A percentile compares a stretch with the other conserved stretches of the same genome.
These are phyloP conservation scores for Cordyceps cicadae DNA, from an alignment of 2,329 filamentous ascomycete species.

Conservation along the genomic window DNA sequence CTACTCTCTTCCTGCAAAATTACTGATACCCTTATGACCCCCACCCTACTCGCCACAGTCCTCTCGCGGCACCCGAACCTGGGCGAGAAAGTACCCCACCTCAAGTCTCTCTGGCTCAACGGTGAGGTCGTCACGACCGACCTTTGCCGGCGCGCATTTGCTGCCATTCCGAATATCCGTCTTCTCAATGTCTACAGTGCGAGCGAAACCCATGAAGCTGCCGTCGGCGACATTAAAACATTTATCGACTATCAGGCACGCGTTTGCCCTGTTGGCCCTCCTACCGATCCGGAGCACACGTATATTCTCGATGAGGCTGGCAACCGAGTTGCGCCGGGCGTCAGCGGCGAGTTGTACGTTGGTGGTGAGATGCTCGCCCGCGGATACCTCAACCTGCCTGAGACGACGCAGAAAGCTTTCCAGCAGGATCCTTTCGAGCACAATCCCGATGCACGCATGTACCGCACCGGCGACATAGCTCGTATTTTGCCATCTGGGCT, in stretches of 20 bases:
- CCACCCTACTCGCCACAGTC: constrained; percentile 67
- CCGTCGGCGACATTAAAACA: constrained; percentile 64
- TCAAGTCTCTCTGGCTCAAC: constrained; percentile 70
- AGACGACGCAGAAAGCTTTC: constrained; percentile 68
- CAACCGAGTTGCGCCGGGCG: constrained; percentile 52
- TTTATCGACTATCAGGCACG: constrained; percentile 55
- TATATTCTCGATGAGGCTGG: constrained; percentile 67
- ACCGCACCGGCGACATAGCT: constrained; percentile 65
- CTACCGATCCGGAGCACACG: constrained; percentile 57
- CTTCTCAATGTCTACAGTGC: constrained; percentile 76
- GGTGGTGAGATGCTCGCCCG: constrained; percentile 66
- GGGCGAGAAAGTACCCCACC: constrained; percentile 51
- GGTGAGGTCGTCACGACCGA: constrained; percentile 77
- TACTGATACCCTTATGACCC: constrained; percentile 78
- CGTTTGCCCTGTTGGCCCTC: constrained; percentile 67
- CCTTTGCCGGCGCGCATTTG: constrained; percentile 58
- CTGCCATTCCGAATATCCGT: constrained; percentile 58
- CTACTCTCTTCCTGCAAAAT: constrained; percentile 57
- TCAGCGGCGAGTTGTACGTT: constrained; percentile 65
- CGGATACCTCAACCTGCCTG: constrained; percentile 72
- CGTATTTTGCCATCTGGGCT: constrained; percentile 58
- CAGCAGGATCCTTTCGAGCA: constrained; percentile 55
- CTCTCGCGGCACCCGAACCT: constrained; percentile 62
- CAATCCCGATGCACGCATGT: constrained; percentile 57
- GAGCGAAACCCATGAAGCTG: constrained; percentile 74